Percentiles rank a stretch among this genome's conserved stretches.
Evolutionary conservation across 768 basidiomycete species (phyloP).

Genomic region (Chalciporus pseudorubinellus): DNA sequence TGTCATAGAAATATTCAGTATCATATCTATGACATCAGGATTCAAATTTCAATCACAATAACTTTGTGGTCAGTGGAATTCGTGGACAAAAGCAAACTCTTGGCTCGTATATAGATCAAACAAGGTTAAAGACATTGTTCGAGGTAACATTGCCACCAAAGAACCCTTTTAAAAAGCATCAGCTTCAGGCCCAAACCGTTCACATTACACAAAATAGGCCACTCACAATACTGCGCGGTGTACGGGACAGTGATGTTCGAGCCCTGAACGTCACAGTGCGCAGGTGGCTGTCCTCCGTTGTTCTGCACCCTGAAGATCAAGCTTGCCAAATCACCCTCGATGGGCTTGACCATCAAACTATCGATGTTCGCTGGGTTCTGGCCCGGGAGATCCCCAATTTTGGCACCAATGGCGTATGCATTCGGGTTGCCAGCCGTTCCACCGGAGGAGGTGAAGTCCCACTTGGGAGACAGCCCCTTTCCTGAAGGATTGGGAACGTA

Average conservation of each 20-base stretch:
- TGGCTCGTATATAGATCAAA: not conserved
- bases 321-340: constrained; percentile 48
- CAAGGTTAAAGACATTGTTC: not conserved
- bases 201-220: not conserved
- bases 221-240: constrained; percentile 51
- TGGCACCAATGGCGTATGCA: constrained; percentile 48
- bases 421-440: constrained; percentile 39
- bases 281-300: constrained; percentile 51
- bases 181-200: not conserved
- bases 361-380: constrained; percentile 49
- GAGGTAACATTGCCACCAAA: constrained; percentile 1
- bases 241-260: constrained; percentile 48
- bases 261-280: constrained; percentile 45
- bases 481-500: constrained; percentile 50
- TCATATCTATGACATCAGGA: too few species aligned
- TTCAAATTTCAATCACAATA: not conserved
- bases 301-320: constrained; percentile 54
- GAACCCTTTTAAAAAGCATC: constrained; percentile 2
- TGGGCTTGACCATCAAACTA: constrained; percentile 50
- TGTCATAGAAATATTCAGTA: too few species aligned
- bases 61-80: too few species aligned
- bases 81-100: not conserved
- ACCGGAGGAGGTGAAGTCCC: constrained; percentile 52
- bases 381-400: constrained; percentile 39
- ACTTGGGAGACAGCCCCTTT: constrained; percentile 45